Conservation (phyloP, 1,139 yeast genomes). For the Geotrichum restrictum region DNA sequence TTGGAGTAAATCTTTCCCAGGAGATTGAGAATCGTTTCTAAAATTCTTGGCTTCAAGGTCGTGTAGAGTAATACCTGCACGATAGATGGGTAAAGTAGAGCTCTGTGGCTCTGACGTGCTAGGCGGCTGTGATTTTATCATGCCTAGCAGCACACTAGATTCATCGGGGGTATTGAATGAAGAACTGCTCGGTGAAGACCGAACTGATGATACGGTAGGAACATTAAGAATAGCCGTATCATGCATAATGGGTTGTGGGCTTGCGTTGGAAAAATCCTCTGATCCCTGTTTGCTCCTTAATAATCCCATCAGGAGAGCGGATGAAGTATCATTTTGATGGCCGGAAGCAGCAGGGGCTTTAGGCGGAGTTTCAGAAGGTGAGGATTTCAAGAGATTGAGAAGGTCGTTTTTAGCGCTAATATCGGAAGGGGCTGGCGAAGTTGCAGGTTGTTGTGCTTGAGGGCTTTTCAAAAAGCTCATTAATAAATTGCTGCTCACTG, state of each 20-base stretch:
- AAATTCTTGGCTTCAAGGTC: slow-evolving; percentile 8
- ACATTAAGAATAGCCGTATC: slow-evolving; percentile 11
- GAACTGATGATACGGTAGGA: no score
- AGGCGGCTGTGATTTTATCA: slow-evolving; percentile 9
- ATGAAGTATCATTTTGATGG: not conserved
- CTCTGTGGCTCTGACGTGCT: slow-evolving; percentile 2
- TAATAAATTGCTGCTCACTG: not conserved
- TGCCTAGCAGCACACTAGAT: slow-evolving; percentile 11
- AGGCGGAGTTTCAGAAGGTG: not conserved
- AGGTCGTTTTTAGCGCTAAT: not conserved
- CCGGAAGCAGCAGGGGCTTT: not conserved
- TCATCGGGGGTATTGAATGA: slow-evolving; percentile 9
- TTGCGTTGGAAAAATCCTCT: not conserved
- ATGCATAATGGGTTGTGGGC: not conserved
- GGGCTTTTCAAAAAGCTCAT: slow-evolving; percentile 2
- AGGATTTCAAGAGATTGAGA: not conserved
- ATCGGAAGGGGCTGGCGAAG: slow-evolving; percentile 1
- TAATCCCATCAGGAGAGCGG: slow-evolving; percentile 13
- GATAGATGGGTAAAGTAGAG: not conserved
- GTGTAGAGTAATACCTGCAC: slow-evolving; percentile 7
- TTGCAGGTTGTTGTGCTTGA: not conserved
- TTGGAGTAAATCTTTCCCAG: slow-evolving; percentile 12
- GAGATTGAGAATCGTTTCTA: slow-evolving; percentile 8
- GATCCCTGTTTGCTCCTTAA: slow-evolving; percentile 5
- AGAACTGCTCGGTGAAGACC: not conserved